Percentiles rank a stretch among this genome's conserved stretches.
phyloP scores from a whole-genome alignment of 805 yeast species.

The Jamesozyma lodderae region DNA sequence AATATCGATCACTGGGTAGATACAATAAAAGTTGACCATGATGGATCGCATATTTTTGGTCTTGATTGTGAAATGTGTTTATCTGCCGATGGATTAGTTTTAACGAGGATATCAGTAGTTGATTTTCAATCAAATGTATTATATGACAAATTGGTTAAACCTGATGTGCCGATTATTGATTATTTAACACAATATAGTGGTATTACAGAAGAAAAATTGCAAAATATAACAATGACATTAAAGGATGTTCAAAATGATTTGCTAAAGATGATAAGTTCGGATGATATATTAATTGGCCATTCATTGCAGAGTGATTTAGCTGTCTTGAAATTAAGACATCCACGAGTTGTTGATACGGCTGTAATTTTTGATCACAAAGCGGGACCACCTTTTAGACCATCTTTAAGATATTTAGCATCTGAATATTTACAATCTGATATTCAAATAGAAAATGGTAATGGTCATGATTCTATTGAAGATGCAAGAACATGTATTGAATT shows the following conservation, averaged over 20 bases:
- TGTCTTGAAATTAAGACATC: conserved; percentile 64
- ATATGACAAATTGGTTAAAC: conserved; percentile 70
- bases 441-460: conserved; percentile 52
- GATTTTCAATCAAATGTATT: conserved; percentile 53
- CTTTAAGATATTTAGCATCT: conserved; percentile 61
- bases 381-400: conserved; percentile 75
- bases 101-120: conserved; percentile 71
- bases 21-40: conserved; percentile 45
- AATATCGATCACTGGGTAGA: conserved; percentile 37
- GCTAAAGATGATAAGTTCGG: conserved; percentile 37
- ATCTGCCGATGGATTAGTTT: conserved; percentile 53
- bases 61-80: conserved; percentile 93
- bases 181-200: conserved; percentile 84
- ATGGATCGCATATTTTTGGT: conserved; percentile 60
- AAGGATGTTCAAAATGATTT: conserved; percentile 59
- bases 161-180: conserved; percentile 63
- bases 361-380: conserved; percentile 66
- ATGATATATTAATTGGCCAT: conserved; percentile 78
- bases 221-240: conserved; percentile 51
- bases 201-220: conserved; percentile 61
- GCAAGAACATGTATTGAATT: conserved; percentile 72
- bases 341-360: conserved; percentile 72
- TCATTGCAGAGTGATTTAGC: conserved; percentile 77
- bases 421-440: conserved; percentile 48
- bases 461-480: conserved; percentile 86